phyloP scores from a whole-genome alignment of 441 rosid genomes.

The Pelargonium cotyledonis region DNA sequence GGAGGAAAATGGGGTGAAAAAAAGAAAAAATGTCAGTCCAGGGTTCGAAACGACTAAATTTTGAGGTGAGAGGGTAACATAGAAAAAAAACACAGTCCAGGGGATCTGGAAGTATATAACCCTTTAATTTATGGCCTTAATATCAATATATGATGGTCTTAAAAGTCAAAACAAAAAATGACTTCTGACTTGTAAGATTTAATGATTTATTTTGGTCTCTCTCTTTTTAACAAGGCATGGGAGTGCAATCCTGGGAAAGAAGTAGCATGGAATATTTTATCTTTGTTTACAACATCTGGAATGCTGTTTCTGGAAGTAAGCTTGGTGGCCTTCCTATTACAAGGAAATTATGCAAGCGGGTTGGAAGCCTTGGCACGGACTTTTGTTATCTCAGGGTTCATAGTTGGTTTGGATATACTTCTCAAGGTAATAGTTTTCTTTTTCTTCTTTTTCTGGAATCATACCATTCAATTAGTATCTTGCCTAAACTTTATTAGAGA shows the following conservation, averaged over 20 bases:
- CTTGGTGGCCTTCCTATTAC: conserved; percentile 83
- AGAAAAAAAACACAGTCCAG: too few relatives aligned
- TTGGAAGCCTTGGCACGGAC: conserved; percentile 67
- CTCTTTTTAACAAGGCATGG: conserved; percentile 47
- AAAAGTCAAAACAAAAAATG: too few relatives aligned
- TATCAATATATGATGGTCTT: too few relatives aligned
- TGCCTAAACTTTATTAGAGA: not conserved
- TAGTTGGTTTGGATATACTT: conserved; percentile 69
- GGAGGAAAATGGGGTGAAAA: too few relatives aligned
- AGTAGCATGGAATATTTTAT: conserved; percentile 65
- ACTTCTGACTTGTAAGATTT: not conserved
- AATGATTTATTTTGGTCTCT: not conserved
- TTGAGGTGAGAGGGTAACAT: too few relatives aligned
- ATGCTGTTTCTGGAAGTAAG: conserved; percentile 92
- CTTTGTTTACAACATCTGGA: conserved; percentile 76
- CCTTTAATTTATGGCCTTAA: not conserved
- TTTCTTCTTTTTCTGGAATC: not conserved
- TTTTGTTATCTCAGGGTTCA: conserved; percentile 60
- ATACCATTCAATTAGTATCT: not conserved
- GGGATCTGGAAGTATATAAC: too few relatives aligned
- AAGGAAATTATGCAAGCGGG: conserved; percentile 81
- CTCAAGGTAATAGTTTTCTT: conserved; percentile 49
- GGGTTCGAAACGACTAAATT: too few relatives aligned
- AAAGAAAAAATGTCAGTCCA: too few relatives aligned
- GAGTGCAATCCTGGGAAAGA: conserved; percentile 76